Evolutionary conservation across 2,329 filamentous ascomycete species (phyloP).

Genomic region (Cyclaneusma minus): DNA sequence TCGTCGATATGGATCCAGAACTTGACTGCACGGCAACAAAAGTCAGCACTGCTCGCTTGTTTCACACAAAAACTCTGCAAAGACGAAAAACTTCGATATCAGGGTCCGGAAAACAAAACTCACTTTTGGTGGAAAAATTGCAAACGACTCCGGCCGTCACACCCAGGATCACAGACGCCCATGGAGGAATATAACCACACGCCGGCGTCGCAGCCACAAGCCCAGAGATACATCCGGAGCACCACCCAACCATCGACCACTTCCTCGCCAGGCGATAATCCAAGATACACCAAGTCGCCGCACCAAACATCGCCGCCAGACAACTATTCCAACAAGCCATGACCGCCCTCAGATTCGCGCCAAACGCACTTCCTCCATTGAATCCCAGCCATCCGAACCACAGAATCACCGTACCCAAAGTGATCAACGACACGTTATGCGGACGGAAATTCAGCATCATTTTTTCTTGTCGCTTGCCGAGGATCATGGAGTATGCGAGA

Average conservation of each 20-base stretch:
- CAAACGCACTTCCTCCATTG: slow-evolving; percentile 91
- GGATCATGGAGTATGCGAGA: slow-evolving; percentile 87
- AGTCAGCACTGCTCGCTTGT: slow-evolving; percentile 5
- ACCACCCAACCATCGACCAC: slow-evolving; percentile 73
- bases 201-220: slow-evolving; percentile 56
- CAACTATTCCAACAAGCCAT: slow-evolving; percentile 99
- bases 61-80: neutral
- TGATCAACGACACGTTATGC: slow-evolving; percentile 96
- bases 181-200: slow-evolving; percentile 52
- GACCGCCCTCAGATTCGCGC: slow-evolving; percentile 81
- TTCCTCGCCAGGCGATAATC: slow-evolving; percentile 90
- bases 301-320: slow-evolving; percentile 62
- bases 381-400: slow-evolving; percentile 99
- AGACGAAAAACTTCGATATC: neutral
- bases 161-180: slow-evolving; percentile 52
- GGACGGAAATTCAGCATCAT: slow-evolving; percentile 99
- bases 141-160: slow-evolving; percentile 48
- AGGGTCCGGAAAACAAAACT: slow-evolving; percentile 5
- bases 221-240: slow-evolving; percentile 55
- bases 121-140: slow-evolving; percentile 51
- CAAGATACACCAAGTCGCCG: slow-evolving; percentile 86
- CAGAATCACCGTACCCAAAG: slow-evolving; percentile 84
- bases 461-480: slow-evolving; percentile 91
- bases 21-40: slow-evolving; percentile 16
- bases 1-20: slow-evolving; percentile 49